Percentiles rank a stretch among this genome's conserved stretches.
Conservation (phyloP, 495 filamentous ascomycete genomes). For the Letharia lupina region DNA sequence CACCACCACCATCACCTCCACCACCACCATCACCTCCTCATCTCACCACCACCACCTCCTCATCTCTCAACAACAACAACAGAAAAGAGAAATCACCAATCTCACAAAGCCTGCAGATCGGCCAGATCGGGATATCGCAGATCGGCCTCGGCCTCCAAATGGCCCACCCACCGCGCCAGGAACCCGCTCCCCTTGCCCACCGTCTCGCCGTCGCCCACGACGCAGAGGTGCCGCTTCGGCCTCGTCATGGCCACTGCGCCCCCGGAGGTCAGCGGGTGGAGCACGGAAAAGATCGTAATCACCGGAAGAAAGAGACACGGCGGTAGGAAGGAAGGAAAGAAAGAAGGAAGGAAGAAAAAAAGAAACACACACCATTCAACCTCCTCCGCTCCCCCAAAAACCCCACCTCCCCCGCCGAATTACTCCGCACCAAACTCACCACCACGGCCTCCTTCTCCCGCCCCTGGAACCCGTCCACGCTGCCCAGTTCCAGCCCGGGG, state of each 20-base stretch:
- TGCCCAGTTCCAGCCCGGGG: constrained; percentile 81
- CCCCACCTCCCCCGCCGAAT: constrained; percentile 75
- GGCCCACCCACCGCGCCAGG: constrained; percentile 82
- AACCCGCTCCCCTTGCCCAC: constrained; percentile 74
- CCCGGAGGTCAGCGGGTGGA: no score
- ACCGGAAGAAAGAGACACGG: no score
- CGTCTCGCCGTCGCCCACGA: constrained; percentile 91
- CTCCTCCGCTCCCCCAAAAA: constrained; percentile 90
- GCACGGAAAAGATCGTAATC: no score
- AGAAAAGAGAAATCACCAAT: no score
- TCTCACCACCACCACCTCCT: no score
- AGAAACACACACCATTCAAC: constrained; percentile 56
- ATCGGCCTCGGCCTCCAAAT: constrained; percentile 76
- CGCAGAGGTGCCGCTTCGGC: constrained; percentile 78
- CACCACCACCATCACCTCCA: no score
- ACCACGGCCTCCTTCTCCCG: constrained; percentile 95
- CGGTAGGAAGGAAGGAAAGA: neutral
- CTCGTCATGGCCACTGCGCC: constrained; percentile 67
- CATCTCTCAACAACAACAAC: no score
- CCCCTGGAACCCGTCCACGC: constrained; percentile 95
- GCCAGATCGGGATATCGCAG: constrained; percentile 67
- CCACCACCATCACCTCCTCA: no score
- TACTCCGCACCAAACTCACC: constrained; percentile 84
- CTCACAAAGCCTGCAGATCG: constrained; percentile 3
- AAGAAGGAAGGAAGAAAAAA: neutral